These are phyloP conservation scores for Funneliformis geosporum DNA, from an alignment of 192 early-diverging fungal genomes.

Conservation along the genomic window DNA sequence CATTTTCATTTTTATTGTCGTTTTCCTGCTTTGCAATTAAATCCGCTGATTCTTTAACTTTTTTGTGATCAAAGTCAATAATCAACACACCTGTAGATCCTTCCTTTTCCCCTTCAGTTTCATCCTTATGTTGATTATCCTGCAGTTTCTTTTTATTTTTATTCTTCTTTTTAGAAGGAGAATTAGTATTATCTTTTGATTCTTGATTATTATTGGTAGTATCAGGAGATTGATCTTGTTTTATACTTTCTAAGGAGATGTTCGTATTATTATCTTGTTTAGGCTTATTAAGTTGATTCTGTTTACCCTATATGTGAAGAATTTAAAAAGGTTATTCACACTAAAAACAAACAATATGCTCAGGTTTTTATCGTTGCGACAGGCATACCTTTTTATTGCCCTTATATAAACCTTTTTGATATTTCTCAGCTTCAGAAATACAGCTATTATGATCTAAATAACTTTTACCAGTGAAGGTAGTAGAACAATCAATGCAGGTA, in stretches of 20 bases:
- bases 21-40: background rate
- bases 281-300: background rate
- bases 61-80: background rate
- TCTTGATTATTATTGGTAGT: background rate
- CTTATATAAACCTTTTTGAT: conserved; percentile 82
- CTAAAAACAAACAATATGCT: too few species aligned
- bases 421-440: conserved; percentile 94
- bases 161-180: background rate
- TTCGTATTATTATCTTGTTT: background rate
- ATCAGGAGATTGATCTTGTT: background rate
- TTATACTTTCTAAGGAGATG: background rate
- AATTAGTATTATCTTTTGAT: background rate
- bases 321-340: background rate
- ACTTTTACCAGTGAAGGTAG: conserved; percentile 74
- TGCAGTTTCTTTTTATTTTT: background rate
- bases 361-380: background rate
- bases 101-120: background rate
- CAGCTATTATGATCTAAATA: conserved; percentile 87
- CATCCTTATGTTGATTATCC: background rate
- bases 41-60: background rate
- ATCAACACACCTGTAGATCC: background rate
- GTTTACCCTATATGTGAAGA: background rate
- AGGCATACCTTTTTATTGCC: conserved; percentile 56
- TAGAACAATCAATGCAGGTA: conserved; percentile 89
- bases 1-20: background rate